Conservation (phyloP, 176 grass and related monocot genomes). For the Metroxylon sagu region DNA sequence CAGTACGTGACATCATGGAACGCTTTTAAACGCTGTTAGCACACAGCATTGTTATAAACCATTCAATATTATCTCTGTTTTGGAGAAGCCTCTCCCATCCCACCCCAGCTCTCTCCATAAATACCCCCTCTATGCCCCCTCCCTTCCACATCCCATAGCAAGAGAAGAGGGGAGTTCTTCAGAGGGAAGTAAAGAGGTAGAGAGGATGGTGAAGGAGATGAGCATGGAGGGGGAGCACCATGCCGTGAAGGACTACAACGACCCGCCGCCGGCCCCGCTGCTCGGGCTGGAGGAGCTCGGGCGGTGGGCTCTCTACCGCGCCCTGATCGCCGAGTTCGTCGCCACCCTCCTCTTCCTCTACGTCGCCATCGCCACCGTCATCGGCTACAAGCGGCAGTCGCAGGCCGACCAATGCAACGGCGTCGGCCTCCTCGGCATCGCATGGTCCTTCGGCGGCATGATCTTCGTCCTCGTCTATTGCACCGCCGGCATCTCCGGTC, state of each 20-base stretch:
- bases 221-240: neutral
- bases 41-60: too few species aligned
- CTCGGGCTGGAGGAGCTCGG: conserved; percentile 47
- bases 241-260: conserved; percentile 39
- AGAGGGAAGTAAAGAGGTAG: too few species aligned
- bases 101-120: too few species aligned
- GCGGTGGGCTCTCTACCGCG: conserved; percentile 71
- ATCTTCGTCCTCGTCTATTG: conserved; percentile 86
- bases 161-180: too few species aligned
- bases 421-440: conserved; percentile 65
- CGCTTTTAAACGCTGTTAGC: too few species aligned
- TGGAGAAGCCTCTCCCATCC: too few species aligned
- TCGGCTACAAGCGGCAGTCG: conserved; percentile 61
- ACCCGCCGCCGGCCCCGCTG: conserved; percentile 34
- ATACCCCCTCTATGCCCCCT: too few species aligned
- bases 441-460: conserved; percentile 81
- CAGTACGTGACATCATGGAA: too few species aligned
- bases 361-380: conserved; percentile 74
- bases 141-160: too few species aligned
- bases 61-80: too few species aligned
- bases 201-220: conserved; percentile 33
- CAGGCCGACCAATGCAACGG: conserved; percentile 21
- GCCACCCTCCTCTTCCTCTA: conserved; percentile 85
- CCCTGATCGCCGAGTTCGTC: conserved; percentile 70
- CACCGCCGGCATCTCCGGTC: conserved; percentile 66